Evolutionary conservation across 805 yeast species (phyloP).

Genomic region (Kodamaea neixiangensis): DNA sequence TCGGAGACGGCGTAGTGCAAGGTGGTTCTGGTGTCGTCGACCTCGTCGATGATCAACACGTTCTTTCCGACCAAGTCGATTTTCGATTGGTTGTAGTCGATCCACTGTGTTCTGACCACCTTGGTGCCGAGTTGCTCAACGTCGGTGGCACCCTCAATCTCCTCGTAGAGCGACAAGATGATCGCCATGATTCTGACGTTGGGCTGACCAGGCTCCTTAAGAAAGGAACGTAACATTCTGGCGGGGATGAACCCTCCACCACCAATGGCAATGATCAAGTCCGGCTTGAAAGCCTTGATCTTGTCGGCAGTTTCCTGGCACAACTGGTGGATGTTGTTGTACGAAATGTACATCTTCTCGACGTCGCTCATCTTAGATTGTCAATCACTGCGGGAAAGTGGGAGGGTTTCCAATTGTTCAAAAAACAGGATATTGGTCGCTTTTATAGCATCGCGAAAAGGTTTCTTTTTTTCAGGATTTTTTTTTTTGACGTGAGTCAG

Average conservation of each 20-base stretch:
- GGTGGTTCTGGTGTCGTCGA: slow-evolving; percentile 84
- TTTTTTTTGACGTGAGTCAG: background rate
- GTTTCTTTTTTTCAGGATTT: slow-evolving; percentile 3
- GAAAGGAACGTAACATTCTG: slow-evolving; percentile 88
- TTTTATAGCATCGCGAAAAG: background rate
- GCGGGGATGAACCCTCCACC: slow-evolving; percentile 99
- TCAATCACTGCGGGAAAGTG: background rate
- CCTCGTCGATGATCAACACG: slow-evolving; percentile 77
- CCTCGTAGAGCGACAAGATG: slow-evolving; percentile 86
- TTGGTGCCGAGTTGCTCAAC: slow-evolving; percentile 58
- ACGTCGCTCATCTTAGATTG: slow-evolving; percentile 17
- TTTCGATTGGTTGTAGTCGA: slow-evolving; percentile 68
- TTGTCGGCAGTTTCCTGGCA: slow-evolving; percentile 62
- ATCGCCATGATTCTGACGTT: slow-evolving; percentile 94
- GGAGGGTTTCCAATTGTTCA: slow-evolving; percentile 1
- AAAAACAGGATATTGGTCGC: background rate
- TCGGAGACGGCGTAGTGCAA: slow-evolving; percentile 77
- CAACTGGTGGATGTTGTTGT: slow-evolving; percentile 77
- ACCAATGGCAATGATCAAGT: slow-evolving; percentile 91
- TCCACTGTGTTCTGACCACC: slow-evolving; percentile 82
- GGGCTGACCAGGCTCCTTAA: slow-evolving; percentile 84
- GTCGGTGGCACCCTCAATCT: slow-evolving; percentile 48
- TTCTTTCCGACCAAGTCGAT: slow-evolving; percentile 66
- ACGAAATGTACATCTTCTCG: slow-evolving; percentile 70
- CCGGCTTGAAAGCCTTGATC: slow-evolving; percentile 75